Conservation (phyloP, 2,329 filamentous ascomycete genomes). For the Fusarium vanettenii region DNA sequence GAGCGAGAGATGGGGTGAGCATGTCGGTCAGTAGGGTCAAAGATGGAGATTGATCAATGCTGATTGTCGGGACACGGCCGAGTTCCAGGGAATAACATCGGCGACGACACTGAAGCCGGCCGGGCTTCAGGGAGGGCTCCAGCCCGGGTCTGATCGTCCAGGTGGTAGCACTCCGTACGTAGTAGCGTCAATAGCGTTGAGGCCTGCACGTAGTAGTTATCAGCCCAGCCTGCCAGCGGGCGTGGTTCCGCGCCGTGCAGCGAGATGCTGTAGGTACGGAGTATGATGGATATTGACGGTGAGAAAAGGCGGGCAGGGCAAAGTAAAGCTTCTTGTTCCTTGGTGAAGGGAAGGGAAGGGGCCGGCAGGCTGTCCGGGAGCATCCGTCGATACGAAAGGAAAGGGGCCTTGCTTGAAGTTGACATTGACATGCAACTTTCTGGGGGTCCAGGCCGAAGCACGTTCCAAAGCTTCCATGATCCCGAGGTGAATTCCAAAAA, state of each 20-base stretch:
- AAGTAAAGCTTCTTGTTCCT: not conserved
- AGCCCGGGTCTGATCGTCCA: conserved; percentile 21
- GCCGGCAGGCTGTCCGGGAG: not conserved
- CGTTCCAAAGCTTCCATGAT: not conserved
- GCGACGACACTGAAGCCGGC: not conserved
- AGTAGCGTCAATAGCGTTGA: conserved; percentile 19
- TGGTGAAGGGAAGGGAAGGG: not conserved
- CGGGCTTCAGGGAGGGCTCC: conserved; percentile 11
- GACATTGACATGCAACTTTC: not conserved
- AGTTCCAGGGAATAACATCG: conserved; percentile 15
- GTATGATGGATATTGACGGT: not conserved
- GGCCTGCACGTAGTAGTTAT: conserved; percentile 7
- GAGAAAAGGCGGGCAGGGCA: not conserved
- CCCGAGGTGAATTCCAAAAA: not conserved
- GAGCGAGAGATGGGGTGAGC: conserved; percentile 27
- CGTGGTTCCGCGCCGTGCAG: conserved; percentile 27
- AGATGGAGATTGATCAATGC: conserved; percentile 7
- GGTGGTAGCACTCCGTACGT: conserved; percentile 19
- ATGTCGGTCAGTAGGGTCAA: not conserved
- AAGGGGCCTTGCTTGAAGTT: not conserved
- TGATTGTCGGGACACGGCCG: conserved; percentile 2
- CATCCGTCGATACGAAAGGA: not conserved
- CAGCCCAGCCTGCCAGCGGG: conserved; percentile 23
- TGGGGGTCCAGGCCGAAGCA: not conserved
- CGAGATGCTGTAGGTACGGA: not conserved